A percentile compares a stretch with the other conserved stretches of the same genome.
Conservation (phyloP, 306 rosid genomes). For the Lathyrus sativus region DNA sequence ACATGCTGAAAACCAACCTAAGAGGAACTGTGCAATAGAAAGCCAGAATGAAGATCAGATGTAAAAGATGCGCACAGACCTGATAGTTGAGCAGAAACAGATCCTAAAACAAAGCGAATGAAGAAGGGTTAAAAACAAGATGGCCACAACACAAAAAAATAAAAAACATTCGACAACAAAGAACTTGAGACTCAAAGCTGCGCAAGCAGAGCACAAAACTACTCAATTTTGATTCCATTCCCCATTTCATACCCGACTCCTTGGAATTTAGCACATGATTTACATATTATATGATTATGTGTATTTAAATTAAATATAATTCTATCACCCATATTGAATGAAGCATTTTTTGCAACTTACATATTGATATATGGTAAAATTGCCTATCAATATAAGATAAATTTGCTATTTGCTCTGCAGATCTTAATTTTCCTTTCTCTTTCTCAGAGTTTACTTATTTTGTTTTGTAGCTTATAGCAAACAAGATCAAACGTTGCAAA, state of each 20-base stretch:
- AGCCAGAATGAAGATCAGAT: too few relatives aligned
- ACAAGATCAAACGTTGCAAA: conserved; percentile 98
- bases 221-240: not conserved
- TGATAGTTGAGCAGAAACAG: too few relatives aligned
- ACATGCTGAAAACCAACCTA: too few relatives aligned
- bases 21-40: too few relatives aligned
- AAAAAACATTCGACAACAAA: not conserved
- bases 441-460: conserved; percentile 40
- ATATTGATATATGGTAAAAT: conserved; percentile 9
- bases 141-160: too few relatives aligned
- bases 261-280: not conserved
- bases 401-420: not conserved
- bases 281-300: conserved; percentile 6
- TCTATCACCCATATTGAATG: conserved; percentile 8
- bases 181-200: not conserved
- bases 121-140: too few relatives aligned
- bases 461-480: conserved; percentile 73
- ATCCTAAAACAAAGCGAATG: too few relatives aligned
- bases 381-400: conserved; percentile 19
- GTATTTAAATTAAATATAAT: conserved; percentile 26
- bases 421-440: conserved; percentile 40
- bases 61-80: too few relatives aligned
- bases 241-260: not conserved
- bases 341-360: conserved; percentile 8
- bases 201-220: not conserved